A percentile compares a stretch with the other conserved stretches of the same genome.
phyloP scores from a whole-genome alignment of 257 asterid species.

The Rhazya stricta region DNA sequence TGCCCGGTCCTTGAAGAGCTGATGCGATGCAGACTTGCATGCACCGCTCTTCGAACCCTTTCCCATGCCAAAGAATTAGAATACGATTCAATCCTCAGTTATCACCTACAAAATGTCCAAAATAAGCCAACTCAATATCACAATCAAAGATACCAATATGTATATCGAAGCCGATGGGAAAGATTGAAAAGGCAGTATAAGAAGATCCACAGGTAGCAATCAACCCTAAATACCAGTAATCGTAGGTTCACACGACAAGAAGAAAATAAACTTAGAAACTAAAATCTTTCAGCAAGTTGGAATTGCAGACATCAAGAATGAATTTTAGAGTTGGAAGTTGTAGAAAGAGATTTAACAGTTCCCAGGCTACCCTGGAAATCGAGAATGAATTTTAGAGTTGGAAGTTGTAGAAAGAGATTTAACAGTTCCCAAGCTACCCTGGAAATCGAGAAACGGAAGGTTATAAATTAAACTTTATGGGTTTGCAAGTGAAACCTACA shows the following conservation, averaged over 20 bases:
- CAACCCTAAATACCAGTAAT: neutral
- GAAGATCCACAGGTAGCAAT: neutral
- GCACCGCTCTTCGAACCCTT: conserved; percentile 77
- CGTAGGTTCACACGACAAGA: neutral
- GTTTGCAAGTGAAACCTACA: neutral
- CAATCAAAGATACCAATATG: neutral
- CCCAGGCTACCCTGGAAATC: neutral
- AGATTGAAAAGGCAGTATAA: neutral
- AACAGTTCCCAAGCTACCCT: neutral
- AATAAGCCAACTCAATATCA: conserved; percentile 6
- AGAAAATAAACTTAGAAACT: neutral
- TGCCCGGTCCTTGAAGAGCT: conserved; percentile 88
- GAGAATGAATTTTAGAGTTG: neutral
- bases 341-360: neutral
- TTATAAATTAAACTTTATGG: neutral
- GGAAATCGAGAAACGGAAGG: neutral
- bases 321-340: neutral
- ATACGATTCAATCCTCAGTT: conserved; percentile 20
- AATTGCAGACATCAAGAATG: neutral
- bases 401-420: neutral
- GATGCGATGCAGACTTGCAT: conserved; percentile 80
- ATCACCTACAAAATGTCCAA: conserved; percentile 33
- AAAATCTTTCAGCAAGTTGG: neutral
- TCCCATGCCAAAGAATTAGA: conserved; percentile 49
- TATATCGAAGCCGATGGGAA: neutral